Conservation (phyloP, 495 filamentous ascomycete genomes). For the Articulospora tetracladia region DNA sequence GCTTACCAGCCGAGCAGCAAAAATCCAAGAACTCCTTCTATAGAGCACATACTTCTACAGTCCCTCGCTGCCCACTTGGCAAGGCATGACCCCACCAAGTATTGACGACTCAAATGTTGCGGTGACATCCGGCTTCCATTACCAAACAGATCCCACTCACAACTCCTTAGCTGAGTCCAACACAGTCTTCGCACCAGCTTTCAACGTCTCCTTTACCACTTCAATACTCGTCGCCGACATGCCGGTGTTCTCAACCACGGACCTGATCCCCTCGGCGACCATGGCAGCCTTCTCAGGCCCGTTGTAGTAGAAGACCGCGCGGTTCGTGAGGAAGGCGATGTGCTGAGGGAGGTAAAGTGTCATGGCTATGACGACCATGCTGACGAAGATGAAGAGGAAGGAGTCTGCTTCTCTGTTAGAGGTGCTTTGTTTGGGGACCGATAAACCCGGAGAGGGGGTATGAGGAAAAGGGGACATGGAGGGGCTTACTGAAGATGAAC, state of each 20-base stretch:
- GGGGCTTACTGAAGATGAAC: constrained; percentile 62
- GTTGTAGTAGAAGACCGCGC: constrained; percentile 91
- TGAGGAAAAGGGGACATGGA: not conserved
- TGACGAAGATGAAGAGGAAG: constrained; percentile 80
- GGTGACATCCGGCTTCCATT: no score
- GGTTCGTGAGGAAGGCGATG: constrained; percentile 67
- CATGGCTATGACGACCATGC: constrained; percentile 78
- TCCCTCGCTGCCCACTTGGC: no score
- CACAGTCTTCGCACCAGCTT: constrained; percentile 24
- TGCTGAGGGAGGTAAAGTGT: constrained; percentile 93
- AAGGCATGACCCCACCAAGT: no score
- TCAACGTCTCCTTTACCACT: constrained; percentile 27
- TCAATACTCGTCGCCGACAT: constrained; percentile 21
- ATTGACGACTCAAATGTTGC: no score
- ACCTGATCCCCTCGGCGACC: constrained; percentile 17
- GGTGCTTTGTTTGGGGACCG: not conserved
- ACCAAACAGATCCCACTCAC: not conserved
- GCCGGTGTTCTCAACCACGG: constrained; percentile 27
- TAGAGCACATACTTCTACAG: not conserved
- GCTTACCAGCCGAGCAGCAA: no score
- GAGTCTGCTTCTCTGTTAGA: constrained; percentile 57
- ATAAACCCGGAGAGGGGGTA: not conserved
- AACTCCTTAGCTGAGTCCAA: constrained; percentile 12
- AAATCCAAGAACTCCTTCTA: not conserved
- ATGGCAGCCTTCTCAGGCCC: constrained; percentile 58